A percentile compares a stretch with the other conserved stretches of the same genome.
phyloP scores from a whole-genome alignment of 2,329 filamentous ascomycete species.

The Cladosporium velox region DNA sequence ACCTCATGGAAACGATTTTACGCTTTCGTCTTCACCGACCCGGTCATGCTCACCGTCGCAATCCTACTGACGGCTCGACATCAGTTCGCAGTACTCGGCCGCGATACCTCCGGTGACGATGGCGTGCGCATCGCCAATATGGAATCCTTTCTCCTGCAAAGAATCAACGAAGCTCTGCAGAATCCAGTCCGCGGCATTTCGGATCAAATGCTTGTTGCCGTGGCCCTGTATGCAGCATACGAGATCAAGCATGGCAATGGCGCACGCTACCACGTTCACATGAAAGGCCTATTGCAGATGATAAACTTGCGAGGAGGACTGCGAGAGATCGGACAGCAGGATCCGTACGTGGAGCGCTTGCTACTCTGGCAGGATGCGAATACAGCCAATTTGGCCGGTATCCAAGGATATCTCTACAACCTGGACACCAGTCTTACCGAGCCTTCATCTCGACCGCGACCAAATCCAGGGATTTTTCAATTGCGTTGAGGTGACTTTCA shows the following conservation, averaged over 20 bases:
- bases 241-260: slow-evolving; percentile 23
- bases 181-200: slow-evolving; percentile 22
- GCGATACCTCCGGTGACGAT: neutral
- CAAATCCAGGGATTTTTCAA: neutral
- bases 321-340: slow-evolving; percentile 5
- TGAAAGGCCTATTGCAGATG: slow-evolving; percentile 23
- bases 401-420: neutral
- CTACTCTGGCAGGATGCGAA: slow-evolving; percentile 10
- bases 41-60: slow-evolving; percentile 3
- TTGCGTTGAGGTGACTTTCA: neutral
- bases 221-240: slow-evolving; percentile 23
- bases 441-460: neutral
- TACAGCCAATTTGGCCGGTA: neutral
- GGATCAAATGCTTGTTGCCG: slow-evolving; percentile 22
- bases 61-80: slow-evolving; percentile 2
- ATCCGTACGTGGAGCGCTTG: slow-evolving; percentile 13
- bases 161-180: slow-evolving; percentile 22
- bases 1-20: neutral
- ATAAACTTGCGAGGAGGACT: slow-evolving; percentile 23
- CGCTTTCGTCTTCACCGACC: slow-evolving; percentile 11
- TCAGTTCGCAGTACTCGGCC: neutral
- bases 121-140: neutral
- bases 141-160: slow-evolving; percentile 17
- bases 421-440: neutral
- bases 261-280: slow-evolving; percentile 23